Evolutionary conservation across 1,139 yeast species (phyloP).

Genomic region (Pichia sp.): DNA sequence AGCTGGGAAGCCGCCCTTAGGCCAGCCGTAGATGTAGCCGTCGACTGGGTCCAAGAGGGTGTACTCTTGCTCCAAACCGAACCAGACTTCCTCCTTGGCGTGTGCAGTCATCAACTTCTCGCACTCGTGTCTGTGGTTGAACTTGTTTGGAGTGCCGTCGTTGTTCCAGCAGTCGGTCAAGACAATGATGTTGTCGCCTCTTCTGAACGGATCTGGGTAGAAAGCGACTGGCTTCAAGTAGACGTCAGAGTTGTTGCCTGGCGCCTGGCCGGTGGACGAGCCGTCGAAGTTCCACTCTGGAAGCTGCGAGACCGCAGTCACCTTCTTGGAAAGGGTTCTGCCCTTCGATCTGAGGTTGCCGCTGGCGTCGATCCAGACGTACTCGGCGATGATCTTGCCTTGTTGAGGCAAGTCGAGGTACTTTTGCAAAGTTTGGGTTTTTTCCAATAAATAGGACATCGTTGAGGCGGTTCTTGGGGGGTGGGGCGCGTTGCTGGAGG

Average conservation of each 20-base stretch:
- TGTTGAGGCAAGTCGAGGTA: conserved; percentile 80
- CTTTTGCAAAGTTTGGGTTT: conserved; percentile 73
- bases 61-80: conserved; percentile 98
- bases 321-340: conserved; percentile 70
- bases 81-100: conserved; percentile 83
- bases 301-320: conserved; percentile 73
- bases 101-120: conserved; percentile 95
- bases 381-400: conserved; percentile 88
- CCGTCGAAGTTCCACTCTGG: conserved; percentile 99
- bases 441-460: conserved; percentile 42
- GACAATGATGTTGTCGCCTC: conserved; percentile 94
- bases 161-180: conserved; percentile 96
- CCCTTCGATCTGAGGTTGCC: conserved; percentile 94
- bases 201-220: conserved; percentile 96
- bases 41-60: conserved; percentile 81
- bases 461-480: neutral
- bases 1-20: conserved; percentile 99
- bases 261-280: conserved; percentile 97
- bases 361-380: conserved; percentile 95
- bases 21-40: conserved; percentile 96
- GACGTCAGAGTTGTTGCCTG: conserved; percentile 94
- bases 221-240: conserved; percentile 90
- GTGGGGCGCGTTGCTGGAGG: neutral
- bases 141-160: conserved; percentile 98
- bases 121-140: conserved; percentile 97